Percentiles rank a stretch among this genome's conserved stretches.
Evolutionary conservation across 306 rosid genomes (phyloP).

Genomic region (Potentilla sterilis): DNA sequence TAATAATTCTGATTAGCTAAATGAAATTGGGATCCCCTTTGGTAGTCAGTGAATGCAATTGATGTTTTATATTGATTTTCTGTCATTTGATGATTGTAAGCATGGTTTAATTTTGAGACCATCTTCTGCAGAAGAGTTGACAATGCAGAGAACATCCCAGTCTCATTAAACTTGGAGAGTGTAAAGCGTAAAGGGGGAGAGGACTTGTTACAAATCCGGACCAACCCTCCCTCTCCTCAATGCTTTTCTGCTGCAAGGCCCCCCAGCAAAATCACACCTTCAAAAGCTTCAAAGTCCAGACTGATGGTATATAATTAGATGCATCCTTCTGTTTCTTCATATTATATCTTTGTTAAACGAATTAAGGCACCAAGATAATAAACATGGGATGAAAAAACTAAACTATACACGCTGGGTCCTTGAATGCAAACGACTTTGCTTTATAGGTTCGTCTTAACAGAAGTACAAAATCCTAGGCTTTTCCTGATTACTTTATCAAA

Average conservation of each 20-base stretch:
- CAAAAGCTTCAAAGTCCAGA: slow-evolving; percentile 51
- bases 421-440: not conserved
- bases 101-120: slow-evolving; percentile 16
- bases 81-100: not conserved
- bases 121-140: slow-evolving; percentile 49
- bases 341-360: not conserved
- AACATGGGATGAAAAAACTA: not conserved
- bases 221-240: slow-evolving; percentile 97
- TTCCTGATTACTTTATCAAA: not conserved
- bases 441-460: not conserved
- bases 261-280: slow-evolving; percentile 38
- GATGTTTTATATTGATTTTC: not conserved
- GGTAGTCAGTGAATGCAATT: not conserved
- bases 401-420: not conserved
- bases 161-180: slow-evolving; percentile 53
- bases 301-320: slow-evolving; percentile 52
- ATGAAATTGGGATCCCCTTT: not conserved
- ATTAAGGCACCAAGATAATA: not conserved
- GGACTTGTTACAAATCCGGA: slow-evolving; percentile 51
- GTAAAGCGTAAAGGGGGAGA: slow-evolving; percentile 47
- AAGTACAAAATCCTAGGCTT: not conserved
- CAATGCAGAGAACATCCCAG: slow-evolving; percentile 55
- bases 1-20: not conserved
- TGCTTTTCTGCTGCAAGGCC: slow-evolving; percentile 68
- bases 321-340: not conserved